Evolutionary conservation across 345 rosid genomes (phyloP).

Genomic region (Ceriops decandra): DNA sequence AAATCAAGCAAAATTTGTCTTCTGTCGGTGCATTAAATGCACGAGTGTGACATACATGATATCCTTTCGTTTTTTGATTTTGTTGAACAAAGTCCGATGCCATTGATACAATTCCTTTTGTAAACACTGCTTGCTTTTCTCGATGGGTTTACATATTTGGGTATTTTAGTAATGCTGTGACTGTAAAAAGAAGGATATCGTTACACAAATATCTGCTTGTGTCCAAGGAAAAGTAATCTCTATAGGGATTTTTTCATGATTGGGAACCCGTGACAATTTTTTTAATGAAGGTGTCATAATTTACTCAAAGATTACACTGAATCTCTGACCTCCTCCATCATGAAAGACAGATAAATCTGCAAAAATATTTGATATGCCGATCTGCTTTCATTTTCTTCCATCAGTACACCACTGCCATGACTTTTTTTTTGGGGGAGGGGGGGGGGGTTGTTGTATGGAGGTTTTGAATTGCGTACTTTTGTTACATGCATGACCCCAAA

Average conservation of each 20-base stretch:
- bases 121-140: conserved; percentile 1
- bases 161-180: conserved; percentile 19
- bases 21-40: conserved; percentile 9
- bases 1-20: neutral
- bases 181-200: conserved; percentile 28
- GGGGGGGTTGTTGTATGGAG: neutral
- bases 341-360: conserved; percentile 37
- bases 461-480: conserved; percentile 22
- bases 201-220: conserved; percentile 9
- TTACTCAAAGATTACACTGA: conserved; percentile 31
- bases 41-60: neutral
- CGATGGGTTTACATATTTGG: neutral
- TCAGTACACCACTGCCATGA: neutral
- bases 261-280: conserved; percentile 17
- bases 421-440: neutral
- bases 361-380: conserved; percentile 29
- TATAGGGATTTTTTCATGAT: conserved; percentile 16
- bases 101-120: too few species aligned
- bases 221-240: conserved; percentile 23
- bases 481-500: conserved; percentile 29
- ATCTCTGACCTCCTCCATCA: conserved; percentile 41
- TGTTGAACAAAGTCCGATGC: too few species aligned
- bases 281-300: conserved; percentile 30
- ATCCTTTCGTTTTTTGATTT: too few species aligned
- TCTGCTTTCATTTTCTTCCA: conserved; percentile 15